These are phyloP conservation scores for Phytophthora cajani DNA, from an alignment of 352 stramenopile species.

Conservation along the genomic window DNA sequence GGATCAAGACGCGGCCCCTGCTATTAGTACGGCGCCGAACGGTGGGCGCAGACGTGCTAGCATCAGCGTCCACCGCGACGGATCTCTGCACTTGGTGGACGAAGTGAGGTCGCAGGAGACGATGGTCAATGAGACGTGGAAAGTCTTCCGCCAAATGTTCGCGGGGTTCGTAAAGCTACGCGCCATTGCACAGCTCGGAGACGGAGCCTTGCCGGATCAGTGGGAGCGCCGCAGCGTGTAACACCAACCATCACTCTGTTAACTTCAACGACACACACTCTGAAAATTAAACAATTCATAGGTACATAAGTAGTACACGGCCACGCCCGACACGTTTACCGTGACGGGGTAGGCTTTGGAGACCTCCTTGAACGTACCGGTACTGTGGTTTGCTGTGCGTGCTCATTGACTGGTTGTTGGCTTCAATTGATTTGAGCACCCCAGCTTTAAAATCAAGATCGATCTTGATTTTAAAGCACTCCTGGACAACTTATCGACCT, in stretches of 20 bases:
- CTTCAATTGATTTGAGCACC: no score
- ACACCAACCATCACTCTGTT: no score
- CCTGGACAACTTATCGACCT: no score
- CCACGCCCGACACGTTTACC: slow-evolving; percentile 32
- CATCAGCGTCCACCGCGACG: slow-evolving; percentile 27
- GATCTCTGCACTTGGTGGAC: slow-evolving; percentile 40
- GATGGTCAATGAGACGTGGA: slow-evolving; percentile 76
- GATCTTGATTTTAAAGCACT: no score
- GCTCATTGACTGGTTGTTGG: no score
- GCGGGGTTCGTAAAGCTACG: slow-evolving; percentile 64
- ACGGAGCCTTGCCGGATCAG: slow-evolving; percentile 24
- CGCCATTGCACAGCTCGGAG: slow-evolving; percentile 49
- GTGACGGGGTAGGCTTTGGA: slow-evolving; percentile 8
- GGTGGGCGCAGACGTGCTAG: slow-evolving; percentile 10
- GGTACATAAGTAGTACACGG: no score
- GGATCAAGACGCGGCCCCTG: neutral
- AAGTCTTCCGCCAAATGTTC: slow-evolving; percentile 75
- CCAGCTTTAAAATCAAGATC: no score
- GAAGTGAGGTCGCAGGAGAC: slow-evolving; percentile 42
- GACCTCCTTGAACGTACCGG: no score
- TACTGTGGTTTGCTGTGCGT: no score
- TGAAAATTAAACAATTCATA: no score
- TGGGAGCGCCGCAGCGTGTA: neutral
- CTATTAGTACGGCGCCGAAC: neutral
- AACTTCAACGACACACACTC: neutral